Conservation (phyloP, 345 rosid genomes). For the Eucalyptus tenuipes region DNA sequence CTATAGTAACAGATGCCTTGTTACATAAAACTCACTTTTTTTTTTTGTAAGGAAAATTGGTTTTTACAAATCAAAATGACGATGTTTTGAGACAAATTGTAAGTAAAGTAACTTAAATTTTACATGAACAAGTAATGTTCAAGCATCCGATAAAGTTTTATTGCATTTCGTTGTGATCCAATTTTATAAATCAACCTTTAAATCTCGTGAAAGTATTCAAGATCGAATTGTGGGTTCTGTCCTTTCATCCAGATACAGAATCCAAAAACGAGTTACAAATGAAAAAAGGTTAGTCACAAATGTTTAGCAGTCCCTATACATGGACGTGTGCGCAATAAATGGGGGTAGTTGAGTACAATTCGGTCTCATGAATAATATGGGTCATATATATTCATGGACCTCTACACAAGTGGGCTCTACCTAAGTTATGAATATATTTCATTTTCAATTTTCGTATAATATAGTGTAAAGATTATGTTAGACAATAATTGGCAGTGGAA, state of each 20-base stretch:
- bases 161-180: background rate
- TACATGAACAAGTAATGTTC: background rate
- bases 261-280: background rate
- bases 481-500: background rate
- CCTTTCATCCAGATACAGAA: background rate
- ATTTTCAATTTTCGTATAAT: background rate
- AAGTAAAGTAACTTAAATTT: background rate
- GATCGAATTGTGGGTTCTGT: background rate
- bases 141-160: background rate
- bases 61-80: background rate
- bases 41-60: background rate
- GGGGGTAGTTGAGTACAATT: background rate
- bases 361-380: background rate
- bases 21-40: background rate
- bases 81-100: background rate
- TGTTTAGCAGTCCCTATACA: background rate
- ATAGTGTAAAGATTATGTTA: background rate
- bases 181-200: background rate
- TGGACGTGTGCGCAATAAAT: background rate
- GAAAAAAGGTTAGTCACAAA: background rate
- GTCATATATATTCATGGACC: too few species aligned
- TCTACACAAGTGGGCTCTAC: background rate
- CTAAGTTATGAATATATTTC: background rate
- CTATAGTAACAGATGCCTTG: background rate
- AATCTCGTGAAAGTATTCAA: background rate